Conservation (phyloP, 2,329 filamentous ascomycete genomes). For the Dothideomycetes sp. region DNA sequence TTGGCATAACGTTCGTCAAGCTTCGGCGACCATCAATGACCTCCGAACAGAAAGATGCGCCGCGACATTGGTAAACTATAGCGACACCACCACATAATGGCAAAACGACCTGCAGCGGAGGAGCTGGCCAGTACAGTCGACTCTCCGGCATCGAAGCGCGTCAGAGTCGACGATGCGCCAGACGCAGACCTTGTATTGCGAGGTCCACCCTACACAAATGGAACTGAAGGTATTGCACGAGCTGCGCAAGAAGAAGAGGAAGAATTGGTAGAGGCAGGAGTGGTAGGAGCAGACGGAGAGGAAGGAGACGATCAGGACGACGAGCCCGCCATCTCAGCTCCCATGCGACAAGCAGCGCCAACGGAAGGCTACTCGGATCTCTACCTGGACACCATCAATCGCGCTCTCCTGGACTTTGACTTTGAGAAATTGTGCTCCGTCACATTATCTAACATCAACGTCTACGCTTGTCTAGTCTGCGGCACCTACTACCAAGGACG, state of each 20-base stretch:
- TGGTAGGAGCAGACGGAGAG: constrained; percentile 12
- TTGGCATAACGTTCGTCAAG: too few species aligned
- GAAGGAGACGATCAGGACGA: constrained; percentile 15
- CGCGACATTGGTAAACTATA: too few species aligned
- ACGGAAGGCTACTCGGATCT: constrained; percentile 86
- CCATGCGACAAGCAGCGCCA: constrained; percentile 62
- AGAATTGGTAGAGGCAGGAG: constrained; percentile 24
- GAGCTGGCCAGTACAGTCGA: constrained; percentile 30
- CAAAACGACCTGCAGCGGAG: constrained; percentile 36
- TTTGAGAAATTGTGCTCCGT: constrained; percentile 98
- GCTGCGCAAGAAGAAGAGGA: constrained; percentile 25
- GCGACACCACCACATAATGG: constrained; percentile 26
- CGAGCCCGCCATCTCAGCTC: constrained; percentile 27
- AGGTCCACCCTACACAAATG: constrained; percentile 14
- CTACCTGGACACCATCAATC: constrained; percentile 94
- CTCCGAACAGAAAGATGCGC: too few species aligned
- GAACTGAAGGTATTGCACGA: constrained; percentile 20
- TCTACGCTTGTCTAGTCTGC: constrained; percentile 94
- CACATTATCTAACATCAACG: constrained; percentile 94
- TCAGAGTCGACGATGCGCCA: constrained; percentile 32
- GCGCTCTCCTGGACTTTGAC: constrained; percentile 88
- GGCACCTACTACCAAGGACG: constrained; percentile 96
- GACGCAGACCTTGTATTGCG: constrained; percentile 19
- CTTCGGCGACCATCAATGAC: too few species aligned
- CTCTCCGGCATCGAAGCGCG: constrained; percentile 38